These are phyloP conservation scores for Musa troglodytarum DNA, from an alignment of 176 grass and related monocot genomes.

Conservation along the genomic window DNA sequence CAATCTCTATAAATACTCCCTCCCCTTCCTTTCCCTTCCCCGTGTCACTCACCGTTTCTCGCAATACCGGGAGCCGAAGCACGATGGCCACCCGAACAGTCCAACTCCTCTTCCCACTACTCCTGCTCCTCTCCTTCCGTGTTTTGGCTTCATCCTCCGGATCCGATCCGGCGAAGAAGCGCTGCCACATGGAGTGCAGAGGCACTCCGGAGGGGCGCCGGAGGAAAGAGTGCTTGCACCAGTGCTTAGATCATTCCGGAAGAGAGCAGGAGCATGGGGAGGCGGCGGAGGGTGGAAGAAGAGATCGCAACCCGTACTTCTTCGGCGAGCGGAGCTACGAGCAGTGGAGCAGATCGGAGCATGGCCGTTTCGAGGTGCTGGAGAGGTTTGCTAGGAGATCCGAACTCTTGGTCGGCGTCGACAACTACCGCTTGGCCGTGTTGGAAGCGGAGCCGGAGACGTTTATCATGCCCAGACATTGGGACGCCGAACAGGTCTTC, in stretches of 20 bases:
- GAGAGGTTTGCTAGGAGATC: constrained; percentile 33
- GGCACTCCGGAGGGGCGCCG: background rate
- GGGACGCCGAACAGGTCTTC: constrained; percentile 58
- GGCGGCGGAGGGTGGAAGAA: too few species aligned
- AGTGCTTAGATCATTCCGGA: background rate
- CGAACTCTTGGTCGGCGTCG: constrained; percentile 36
- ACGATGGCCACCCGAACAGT: background rate
- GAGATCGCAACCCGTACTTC: background rate
- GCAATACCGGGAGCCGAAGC: background rate
- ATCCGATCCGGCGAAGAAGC: background rate
- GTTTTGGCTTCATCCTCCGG: background rate
- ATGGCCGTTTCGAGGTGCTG: constrained; percentile 49
- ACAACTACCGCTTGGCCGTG: constrained; percentile 40
- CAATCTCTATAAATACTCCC: background rate
- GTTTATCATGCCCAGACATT: constrained; percentile 68
- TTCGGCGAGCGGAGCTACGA: constrained; percentile 22
- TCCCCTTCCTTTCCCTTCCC: background rate
- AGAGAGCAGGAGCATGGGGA: background rate
- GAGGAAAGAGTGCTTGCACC: background rate
- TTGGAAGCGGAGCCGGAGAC: constrained; percentile 47
- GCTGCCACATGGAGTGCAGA: background rate
- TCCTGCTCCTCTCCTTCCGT: background rate
- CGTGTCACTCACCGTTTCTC: background rate
- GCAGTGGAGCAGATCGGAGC: constrained; percentile 25
- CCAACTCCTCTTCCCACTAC: background rate